phyloP scores from a whole-genome alignment of 2,329 filamentous ascomycete species.

The Colletotrichum plurivorum region DNA sequence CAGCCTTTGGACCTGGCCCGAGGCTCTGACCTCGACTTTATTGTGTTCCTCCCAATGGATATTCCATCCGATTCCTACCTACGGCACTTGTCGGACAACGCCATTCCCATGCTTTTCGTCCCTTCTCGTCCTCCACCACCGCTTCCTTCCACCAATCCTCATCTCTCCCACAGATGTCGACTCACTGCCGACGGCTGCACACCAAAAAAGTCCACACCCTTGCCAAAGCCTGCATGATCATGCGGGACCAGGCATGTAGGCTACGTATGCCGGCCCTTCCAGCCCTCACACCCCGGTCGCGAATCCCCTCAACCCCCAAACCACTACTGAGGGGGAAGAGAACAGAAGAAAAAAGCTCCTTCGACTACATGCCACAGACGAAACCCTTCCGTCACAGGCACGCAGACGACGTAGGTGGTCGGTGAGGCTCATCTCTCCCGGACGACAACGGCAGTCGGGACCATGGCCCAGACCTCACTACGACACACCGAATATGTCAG shows the following conservation, averaged over 20 bases:
- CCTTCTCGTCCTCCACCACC: too few relatives aligned
- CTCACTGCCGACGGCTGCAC: not conserved
- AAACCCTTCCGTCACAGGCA: slow-evolving; percentile 4
- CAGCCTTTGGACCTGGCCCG: too few relatives aligned
- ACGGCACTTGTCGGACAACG: too few relatives aligned
- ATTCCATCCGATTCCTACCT: too few relatives aligned
- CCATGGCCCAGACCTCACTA: too few relatives aligned
- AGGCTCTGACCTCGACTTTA: too few relatives aligned
- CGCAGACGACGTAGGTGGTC: slow-evolving; percentile 13
- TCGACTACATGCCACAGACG: not conserved
- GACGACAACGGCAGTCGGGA: not conserved
- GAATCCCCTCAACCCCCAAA: not conserved
- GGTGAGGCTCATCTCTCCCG: not conserved
- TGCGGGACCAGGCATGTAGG: not conserved
- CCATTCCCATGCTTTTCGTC: too few relatives aligned
- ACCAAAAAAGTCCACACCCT: not conserved
- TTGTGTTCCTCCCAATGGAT: too few relatives aligned
- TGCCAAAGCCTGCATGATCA: not conserved
- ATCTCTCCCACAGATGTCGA: not conserved
- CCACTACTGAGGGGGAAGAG: too few relatives aligned
- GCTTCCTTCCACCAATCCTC: too few relatives aligned
- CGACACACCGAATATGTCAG: too few relatives aligned
- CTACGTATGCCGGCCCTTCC: not conserved
- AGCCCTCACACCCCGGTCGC: not conserved
- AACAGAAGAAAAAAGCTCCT: not conserved